Conservation (phyloP, 2,329 filamentous ascomycete species). For the Laburnicola sp. region DNA sequence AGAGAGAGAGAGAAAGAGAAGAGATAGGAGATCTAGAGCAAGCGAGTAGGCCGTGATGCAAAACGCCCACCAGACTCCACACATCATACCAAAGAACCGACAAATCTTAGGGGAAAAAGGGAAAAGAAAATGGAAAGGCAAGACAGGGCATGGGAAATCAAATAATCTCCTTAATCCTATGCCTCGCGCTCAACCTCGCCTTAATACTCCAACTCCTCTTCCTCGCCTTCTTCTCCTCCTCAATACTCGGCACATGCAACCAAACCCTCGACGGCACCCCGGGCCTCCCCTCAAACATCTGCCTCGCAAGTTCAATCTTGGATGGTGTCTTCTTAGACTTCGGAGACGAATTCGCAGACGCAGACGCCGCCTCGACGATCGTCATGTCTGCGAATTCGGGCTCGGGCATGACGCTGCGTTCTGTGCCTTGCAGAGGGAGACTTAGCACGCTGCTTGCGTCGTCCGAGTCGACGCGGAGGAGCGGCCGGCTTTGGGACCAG, state of each 20-base stretch:
- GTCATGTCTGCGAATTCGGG: conserved; percentile 20
- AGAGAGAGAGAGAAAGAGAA: background rate
- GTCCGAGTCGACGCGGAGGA: conserved; percentile 17
- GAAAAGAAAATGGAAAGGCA: too few species aligned
- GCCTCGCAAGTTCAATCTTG: conserved; percentile 14
- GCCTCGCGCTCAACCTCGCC: conserved; percentile 24
- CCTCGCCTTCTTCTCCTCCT: conserved; percentile 21
- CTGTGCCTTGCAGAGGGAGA: conserved; percentile 28
- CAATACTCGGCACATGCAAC: conserved; percentile 13
- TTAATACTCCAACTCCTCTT: conserved; percentile 39
- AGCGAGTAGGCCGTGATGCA: too few species aligned
- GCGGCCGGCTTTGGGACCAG: conserved; percentile 8
- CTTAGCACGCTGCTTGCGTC: conserved; percentile 25
- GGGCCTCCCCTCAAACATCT: conserved; percentile 17
- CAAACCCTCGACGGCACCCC: conserved; percentile 9
- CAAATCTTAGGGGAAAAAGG: too few species aligned
- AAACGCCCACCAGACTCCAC: too few species aligned
- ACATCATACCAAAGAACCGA: too few species aligned
- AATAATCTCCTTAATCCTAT: conserved; percentile 35
- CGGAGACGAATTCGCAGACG: too few species aligned
- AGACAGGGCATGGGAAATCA: conserved; percentile 10
- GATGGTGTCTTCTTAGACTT: background rate
- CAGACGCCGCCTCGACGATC: conserved; percentile 10
- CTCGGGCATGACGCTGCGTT: conserved; percentile 16
- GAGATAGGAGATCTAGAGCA: background rate